These are phyloP conservation scores for Acidiella bohemica DNA, from an alignment of 495 filamentous ascomycete genomes.

Conservation along the genomic window DNA sequence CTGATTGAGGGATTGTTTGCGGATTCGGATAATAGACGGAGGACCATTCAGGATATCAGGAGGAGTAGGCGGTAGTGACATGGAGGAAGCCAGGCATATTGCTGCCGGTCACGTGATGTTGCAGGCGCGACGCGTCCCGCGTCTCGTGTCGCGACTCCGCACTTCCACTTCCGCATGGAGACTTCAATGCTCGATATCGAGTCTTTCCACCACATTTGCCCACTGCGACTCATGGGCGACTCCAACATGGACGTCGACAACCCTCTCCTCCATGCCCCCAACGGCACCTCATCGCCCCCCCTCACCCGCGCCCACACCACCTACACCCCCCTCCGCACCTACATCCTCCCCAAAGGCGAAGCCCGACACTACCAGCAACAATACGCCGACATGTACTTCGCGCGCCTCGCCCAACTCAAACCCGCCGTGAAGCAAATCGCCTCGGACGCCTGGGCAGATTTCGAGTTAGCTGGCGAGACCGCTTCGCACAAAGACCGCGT, in stretches of 20 bases:
- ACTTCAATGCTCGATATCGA: too few relatives aligned
- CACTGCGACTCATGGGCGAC: too few relatives aligned
- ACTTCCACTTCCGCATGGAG: too few relatives aligned
- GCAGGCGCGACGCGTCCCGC: too few relatives aligned
- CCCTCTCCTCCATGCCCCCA: background rate
- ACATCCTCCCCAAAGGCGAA: slow-evolving; percentile 51
- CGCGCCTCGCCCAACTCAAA: slow-evolving; percentile 78
- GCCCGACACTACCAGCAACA: slow-evolving; percentile 81
- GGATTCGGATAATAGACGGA: slow-evolving; percentile 64
- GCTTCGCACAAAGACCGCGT: slow-evolving; percentile 69
- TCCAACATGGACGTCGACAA: too few relatives aligned
- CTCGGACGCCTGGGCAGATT: slow-evolving; percentile 58
- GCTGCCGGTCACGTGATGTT: too few relatives aligned
- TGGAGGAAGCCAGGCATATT: too few relatives aligned
- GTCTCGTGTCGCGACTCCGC: too few relatives aligned
- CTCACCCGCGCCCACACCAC: slow-evolving; percentile 34
- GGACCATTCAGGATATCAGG: slow-evolving; percentile 69
- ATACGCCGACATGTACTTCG: slow-evolving; percentile 93
- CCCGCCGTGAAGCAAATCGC: slow-evolving; percentile 66
- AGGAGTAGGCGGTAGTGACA: too few relatives aligned
- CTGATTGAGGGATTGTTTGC: slow-evolving; percentile 82
- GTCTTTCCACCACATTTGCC: too few relatives aligned
- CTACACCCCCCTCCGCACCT: slow-evolving; percentile 66
- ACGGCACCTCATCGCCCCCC: background rate
- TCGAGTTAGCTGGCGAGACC: slow-evolving; percentile 60